A percentile compares a stretch with the other conserved stretches of the same genome.
These are phyloP conservation scores for Lentinula detonsa DNA, from an alignment of 768 basidiomycete species.

Conservation along the genomic window DNA sequence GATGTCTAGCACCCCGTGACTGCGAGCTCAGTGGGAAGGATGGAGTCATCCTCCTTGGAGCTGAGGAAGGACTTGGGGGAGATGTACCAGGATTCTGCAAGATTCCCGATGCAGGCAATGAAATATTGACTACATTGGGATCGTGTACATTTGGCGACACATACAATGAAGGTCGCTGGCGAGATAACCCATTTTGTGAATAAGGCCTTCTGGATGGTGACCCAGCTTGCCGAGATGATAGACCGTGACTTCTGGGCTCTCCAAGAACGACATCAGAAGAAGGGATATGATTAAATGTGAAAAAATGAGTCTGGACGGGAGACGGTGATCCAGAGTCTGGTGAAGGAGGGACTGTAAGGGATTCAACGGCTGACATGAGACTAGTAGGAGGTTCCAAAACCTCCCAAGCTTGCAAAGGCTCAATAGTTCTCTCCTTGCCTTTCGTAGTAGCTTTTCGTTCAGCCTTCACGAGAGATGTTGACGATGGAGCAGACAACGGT, in stretches of 20 bases:
- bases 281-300: neutral
- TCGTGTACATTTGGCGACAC: neutral
- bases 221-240: neutral
- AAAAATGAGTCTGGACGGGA: neutral
- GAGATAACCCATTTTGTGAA: neutral
- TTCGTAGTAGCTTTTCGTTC: conserved; percentile 24
- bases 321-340: conserved; percentile 11
- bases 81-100: neutral
- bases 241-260: conserved; percentile 16
- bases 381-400: conserved; percentile 26
- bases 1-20: neutral
- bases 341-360: conserved; percentile 7
- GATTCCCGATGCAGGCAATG: neutral
- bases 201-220: neutral
- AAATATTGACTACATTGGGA: neutral
- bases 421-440: conserved; percentile 32
- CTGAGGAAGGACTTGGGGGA: neutral
- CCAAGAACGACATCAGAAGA: conserved; percentile 18
- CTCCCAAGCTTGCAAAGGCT: conserved; percentile 40
- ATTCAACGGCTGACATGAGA: conserved; percentile 21
- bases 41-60: neutral
- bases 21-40: neutral
- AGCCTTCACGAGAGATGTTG: conserved; percentile 11
- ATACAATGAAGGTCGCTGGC: neutral
- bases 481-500: conserved; percentile 20